Conservation (phyloP, 352 stramenopile species). For the Globisporangium takayamanum region DNA sequence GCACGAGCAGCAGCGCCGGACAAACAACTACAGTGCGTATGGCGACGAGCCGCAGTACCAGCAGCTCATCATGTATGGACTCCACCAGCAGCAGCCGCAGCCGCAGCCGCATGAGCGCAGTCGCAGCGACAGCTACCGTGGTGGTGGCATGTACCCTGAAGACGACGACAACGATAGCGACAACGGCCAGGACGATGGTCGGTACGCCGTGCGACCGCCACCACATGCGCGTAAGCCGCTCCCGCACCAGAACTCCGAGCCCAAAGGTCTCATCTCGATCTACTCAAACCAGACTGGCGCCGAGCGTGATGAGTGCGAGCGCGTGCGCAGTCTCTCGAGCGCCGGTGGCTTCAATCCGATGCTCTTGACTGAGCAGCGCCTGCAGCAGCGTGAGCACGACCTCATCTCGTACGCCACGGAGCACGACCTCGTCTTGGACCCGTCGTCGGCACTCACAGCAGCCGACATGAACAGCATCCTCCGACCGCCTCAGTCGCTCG, state of each 20-base stretch:
- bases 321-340: conserved; percentile 14
- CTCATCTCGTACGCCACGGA: conserved; percentile 46
- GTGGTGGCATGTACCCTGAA: conserved; percentile 16
- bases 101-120: conserved; percentile 1
- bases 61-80: conserved; percentile 9
- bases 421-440: conserved; percentile 19
- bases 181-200: conserved; percentile 17
- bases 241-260: conserved; percentile 3
- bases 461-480: conserved; percentile 3
- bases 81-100: conserved; percentile 14
- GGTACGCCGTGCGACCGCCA: conserved; percentile 11
- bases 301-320: conserved; percentile 4
- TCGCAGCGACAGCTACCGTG: conserved; percentile 16
- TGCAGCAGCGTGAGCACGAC: conserved; percentile 58
- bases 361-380: conserved; percentile 47
- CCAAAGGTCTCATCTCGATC: conserved; percentile 26
- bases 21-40: background rate
- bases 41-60: background rate
- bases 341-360: conserved; percentile 38
- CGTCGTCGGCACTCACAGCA: background rate
- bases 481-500: background rate
- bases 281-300: conserved; percentile 22
- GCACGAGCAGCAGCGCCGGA: conserved; percentile 15
- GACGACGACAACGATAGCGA: conserved; percentile 14
- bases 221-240: conserved; percentile 2